phyloP scores from a whole-genome alignment of 1,139 yeast species.

The Debaryomycetaceae sp. region DNA sequence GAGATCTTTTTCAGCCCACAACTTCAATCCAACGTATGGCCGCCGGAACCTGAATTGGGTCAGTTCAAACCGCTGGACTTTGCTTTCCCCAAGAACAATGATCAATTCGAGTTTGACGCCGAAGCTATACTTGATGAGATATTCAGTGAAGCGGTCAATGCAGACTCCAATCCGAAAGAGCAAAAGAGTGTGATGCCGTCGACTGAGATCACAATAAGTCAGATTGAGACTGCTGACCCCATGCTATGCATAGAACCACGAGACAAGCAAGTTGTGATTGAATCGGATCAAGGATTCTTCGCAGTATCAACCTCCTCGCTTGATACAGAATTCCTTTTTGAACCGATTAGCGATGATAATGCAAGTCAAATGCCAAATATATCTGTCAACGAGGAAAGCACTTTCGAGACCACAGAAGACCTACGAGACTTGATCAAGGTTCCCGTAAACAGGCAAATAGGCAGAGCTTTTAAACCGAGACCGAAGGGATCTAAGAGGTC shows the following conservation, averaged over 20 bases:
- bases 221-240: background rate
- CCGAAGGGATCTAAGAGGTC: constrained; percentile 9
- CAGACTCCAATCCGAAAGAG: background rate
- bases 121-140: background rate
- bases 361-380: background rate
- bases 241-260: background rate
- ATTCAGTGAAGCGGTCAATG: background rate
- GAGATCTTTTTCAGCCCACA: background rate
- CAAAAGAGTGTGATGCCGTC: background rate
- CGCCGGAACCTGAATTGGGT: background rate
- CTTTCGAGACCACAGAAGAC: background rate
- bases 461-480: constrained; percentile 4
- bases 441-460: background rate
- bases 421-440: background rate
- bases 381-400: background rate
- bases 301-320: background rate
- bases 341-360: background rate
- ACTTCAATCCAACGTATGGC: background rate
- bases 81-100: background rate
- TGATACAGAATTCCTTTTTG: background rate
- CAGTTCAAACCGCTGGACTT: background rate
- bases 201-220: background rate
- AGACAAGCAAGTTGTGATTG: background rate
- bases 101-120: background rate
- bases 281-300: background rate